These are phyloP conservation scores for Neurospora intermedia DNA, from an alignment of 495 filamentous ascomycete genomes.

Conservation along the genomic window DNA sequence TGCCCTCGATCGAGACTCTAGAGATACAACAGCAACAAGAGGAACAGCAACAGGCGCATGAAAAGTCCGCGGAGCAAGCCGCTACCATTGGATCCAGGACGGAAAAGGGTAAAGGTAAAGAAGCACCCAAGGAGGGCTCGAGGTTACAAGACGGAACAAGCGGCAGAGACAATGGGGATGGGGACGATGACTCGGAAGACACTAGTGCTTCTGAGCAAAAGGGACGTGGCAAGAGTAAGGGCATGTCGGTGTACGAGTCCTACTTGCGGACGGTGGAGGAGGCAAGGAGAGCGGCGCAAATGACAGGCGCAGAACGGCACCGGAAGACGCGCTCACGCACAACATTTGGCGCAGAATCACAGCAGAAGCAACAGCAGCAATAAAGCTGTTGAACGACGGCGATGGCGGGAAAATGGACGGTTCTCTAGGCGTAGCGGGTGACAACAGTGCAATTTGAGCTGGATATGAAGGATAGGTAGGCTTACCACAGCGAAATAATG, in stretches of 20 bases:
- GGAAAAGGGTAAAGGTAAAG: not conserved
- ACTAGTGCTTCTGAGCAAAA: not conserved
- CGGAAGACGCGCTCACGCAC: not conserved
- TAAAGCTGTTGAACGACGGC: not conserved
- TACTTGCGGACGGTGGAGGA: not conserved
- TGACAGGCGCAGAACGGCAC: not conserved
- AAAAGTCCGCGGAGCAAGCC: not conserved
- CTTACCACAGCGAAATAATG: not conserved
- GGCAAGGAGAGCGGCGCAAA: not conserved
- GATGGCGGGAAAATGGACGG: not conserved
- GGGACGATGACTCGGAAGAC: not conserved
- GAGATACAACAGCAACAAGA: not conserved
- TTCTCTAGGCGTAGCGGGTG: not conserved
- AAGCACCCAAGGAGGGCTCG: not conserved
- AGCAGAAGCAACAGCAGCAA: not conserved
- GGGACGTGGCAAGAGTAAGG: not conserved
- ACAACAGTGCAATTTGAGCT: not conserved
- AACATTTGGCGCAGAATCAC: not conserved
- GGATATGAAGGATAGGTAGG: not conserved
- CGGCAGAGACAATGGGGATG: not conserved
- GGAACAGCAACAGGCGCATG: not conserved
- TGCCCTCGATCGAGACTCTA: not conserved
- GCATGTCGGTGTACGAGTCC: not conserved
- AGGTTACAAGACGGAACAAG: not conserved
- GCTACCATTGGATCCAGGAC: not conserved